Percentiles rank a stretch among this genome's conserved stretches.
phyloP scores from a whole-genome alignment of 306 rosid species.

The Trifolium pratense region DNA sequence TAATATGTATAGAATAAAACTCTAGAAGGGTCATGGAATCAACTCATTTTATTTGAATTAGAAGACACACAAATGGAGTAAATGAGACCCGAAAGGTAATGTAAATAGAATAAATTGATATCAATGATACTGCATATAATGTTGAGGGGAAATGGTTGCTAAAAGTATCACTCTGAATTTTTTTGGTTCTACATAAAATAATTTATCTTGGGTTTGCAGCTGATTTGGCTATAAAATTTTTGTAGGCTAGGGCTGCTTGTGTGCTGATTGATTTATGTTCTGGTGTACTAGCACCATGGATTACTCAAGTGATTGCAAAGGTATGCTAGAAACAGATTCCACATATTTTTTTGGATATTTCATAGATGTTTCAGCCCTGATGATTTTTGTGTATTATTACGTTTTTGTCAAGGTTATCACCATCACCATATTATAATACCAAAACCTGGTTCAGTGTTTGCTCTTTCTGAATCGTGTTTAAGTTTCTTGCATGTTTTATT shows the following conservation, averaged over 20 bases:
- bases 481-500: conserved; percentile 16
- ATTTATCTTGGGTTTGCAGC: conserved; percentile 31
- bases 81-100: conserved; percentile 10
- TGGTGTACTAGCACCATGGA: conserved; percentile 85
- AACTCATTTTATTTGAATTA: background rate
- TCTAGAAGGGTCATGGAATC: conserved; percentile 8
- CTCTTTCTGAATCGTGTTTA: conserved; percentile 8
- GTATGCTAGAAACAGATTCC: conserved; percentile 50
- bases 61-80: background rate
- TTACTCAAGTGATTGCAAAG: conserved; percentile 85
- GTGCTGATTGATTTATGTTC: conserved; percentile 86
- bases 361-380: background rate
- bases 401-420: background rate
- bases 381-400: conserved; percentile 9
- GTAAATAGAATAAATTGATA: background rate
- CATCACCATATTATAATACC: background rate
- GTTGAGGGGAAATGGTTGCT: background rate
- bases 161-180: conserved; percentile 21
- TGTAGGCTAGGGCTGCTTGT: conserved; percentile 91
- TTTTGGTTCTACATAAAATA: conserved; percentile 35
- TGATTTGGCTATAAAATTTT: conserved; percentile 35
- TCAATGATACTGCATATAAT: background rate
- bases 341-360: conserved; percentile 12
- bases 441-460: conserved; percentile 18
- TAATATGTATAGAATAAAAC: background rate